These are phyloP conservation scores for Parvularia atlantis DNA, from an alignment of 78 protist species.

Conservation along the genomic window DNA sequence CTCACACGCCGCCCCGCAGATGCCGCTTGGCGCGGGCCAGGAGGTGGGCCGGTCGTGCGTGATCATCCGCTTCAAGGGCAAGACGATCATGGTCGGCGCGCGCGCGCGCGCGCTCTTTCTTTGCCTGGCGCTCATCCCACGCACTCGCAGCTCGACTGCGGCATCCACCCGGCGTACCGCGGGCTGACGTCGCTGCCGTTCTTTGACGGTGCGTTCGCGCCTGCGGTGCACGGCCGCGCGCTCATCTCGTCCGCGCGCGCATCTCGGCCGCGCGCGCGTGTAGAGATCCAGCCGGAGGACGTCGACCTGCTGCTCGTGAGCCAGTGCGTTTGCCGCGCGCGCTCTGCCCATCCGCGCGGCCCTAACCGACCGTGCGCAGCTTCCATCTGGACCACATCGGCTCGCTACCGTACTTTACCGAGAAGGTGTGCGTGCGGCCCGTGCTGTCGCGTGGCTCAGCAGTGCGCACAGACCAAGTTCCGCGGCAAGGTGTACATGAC, in stretches of 20 bases:
- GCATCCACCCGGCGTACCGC: slow-evolving; percentile 81
- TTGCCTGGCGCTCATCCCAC: background rate
- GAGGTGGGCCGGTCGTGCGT: slow-evolving; percentile 92
- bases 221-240: too few species aligned
- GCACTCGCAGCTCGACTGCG: slow-evolving; percentile 68
- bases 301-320: slow-evolving; percentile 81
- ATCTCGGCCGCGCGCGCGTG: too few species aligned
- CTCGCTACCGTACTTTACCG: slow-evolving; percentile 73
- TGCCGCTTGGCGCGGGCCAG: slow-evolving; percentile 74
- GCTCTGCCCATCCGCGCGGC: background rate
- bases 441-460: too few species aligned
- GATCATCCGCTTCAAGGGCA: slow-evolving; percentile 68
- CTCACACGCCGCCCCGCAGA: too few species aligned
- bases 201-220: too few species aligned
- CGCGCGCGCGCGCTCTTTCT: background rate
- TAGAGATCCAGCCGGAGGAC: slow-evolving; percentile 30
- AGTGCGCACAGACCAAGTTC: slow-evolving; percentile 54
- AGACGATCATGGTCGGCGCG: slow-evolving; percentile 53
- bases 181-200: slow-evolving; percentile 78
- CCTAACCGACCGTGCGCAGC: slow-evolving; percentile 6
- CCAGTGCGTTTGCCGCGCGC: slow-evolving; percentile 35
- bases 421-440: background rate
- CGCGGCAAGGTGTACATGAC: slow-evolving; percentile 91
- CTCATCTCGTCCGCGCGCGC: too few species aligned
- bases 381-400: slow-evolving; percentile 91